phyloP scores from a whole-genome alignment of 331 rosid species.

The Quercus phellos region DNA sequence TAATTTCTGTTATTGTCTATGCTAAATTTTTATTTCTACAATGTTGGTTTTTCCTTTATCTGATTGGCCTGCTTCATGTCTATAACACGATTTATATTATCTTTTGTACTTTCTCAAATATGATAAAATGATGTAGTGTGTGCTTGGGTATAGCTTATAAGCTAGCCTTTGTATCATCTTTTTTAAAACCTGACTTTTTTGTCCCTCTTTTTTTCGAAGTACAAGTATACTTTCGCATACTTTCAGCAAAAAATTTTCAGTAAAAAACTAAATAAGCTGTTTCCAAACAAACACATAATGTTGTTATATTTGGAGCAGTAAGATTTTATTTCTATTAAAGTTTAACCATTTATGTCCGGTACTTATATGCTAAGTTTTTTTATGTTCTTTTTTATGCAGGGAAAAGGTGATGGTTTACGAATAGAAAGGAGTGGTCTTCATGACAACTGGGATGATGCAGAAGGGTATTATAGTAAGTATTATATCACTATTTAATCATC shows the following conservation, averaged over 20 bases:
- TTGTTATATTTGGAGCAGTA: no score
- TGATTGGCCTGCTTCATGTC: neutral
- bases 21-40: neutral
- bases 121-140: neutral
- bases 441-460: slow-evolving; percentile 99
- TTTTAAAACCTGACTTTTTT: no score
- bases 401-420: slow-evolving; percentile 63
- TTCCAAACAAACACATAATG: no score
- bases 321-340: neutral
- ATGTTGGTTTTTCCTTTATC: neutral
- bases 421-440: slow-evolving; percentile 79
- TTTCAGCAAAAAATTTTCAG: no score
- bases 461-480: slow-evolving; percentile 93
- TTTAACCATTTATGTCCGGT: neutral
- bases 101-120: neutral
- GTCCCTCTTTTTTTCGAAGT: no score
- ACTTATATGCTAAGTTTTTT: neutral
- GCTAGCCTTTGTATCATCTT: no score
- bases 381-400: slow-evolving; percentile 35
- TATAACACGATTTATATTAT: neutral
- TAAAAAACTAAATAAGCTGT: no score
- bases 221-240: no score
- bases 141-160: no score
- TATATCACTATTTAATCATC: neutral
- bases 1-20: neutral